Conservation (phyloP, 805 yeast species). For the Teunomyces kruisii region DNA sequence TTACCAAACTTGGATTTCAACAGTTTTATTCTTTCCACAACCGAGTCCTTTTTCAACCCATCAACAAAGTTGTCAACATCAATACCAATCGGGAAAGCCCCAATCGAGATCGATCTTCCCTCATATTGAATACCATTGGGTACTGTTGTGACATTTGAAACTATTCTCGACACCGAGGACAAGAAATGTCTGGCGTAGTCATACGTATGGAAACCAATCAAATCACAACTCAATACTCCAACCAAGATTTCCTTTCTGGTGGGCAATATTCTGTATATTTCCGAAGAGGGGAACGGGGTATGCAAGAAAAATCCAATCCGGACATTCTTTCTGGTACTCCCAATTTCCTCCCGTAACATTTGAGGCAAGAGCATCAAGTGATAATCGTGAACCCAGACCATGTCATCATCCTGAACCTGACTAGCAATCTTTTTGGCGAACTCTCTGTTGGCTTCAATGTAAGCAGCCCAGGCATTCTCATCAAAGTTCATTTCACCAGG, state of each 20-base stretch:
- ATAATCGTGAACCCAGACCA: conserved; percentile 98
- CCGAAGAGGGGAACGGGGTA: conserved; percentile 97
- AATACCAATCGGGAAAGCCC: conserved; percentile 99
- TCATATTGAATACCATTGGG: conserved; percentile 88
- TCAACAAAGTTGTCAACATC: conserved; percentile 88
- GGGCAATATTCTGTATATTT: conserved; percentile 92
- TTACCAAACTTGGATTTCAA: conserved; percentile 67
- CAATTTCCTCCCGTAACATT: conserved; percentile 68
- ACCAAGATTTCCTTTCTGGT: conserved; percentile 88
- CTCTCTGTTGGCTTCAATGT: conserved; percentile 83
- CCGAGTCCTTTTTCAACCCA: conserved; percentile 66
- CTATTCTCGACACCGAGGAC: conserved; percentile 81
- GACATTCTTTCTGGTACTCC: conserved; percentile 50
- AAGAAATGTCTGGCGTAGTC: conserved; percentile 97
- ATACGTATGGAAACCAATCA: conserved; percentile 98
- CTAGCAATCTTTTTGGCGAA: conserved; percentile 76
- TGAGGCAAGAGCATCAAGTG: conserved; percentile 94
- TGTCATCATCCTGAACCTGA: conserved; percentile 75
- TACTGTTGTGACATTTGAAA: conserved; percentile 69
- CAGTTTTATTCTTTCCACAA: conserved; percentile 61
- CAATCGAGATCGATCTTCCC: conserved; percentile 77
- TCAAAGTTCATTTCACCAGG: conserved; percentile 99
- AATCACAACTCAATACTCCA: conserved; percentile 91
- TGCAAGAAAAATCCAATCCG: conserved; percentile 92
- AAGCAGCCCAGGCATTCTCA: conserved; percentile 97